These are phyloP conservation scores for Sutorius eximius DNA, from an alignment of 1,284 basidiomycete genomes.

Conservation along the genomic window DNA sequence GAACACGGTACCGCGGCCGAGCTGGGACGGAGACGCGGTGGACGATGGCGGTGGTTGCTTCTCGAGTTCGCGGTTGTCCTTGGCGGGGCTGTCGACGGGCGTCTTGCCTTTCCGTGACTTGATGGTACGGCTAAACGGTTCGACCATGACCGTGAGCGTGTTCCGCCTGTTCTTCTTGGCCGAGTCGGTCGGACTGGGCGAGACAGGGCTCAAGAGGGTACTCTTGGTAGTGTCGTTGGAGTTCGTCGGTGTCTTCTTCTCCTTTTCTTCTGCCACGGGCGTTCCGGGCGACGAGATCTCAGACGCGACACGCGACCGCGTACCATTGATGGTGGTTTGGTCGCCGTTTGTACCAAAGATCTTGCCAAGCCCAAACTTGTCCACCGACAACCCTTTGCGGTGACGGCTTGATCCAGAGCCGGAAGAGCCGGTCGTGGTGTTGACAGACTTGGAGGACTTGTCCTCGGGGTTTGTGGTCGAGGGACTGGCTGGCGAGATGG, in stretches of 20 bases:
- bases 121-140: conserved; percentile 64
- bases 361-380: conserved; percentile 73
- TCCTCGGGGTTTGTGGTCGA: conserved; percentile 42
- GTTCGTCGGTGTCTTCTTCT: conserved; percentile 17
- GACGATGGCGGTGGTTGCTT: conserved; percentile 34
- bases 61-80: conserved; percentile 34
- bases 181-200: conserved; percentile 30
- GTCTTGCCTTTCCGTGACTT: conserved; percentile 47
- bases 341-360: conserved; percentile 48
- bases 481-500: conserved; percentile 51
- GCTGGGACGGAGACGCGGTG: conserved; percentile 30
- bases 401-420: conserved; percentile 51
- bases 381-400: conserved; percentile 64
- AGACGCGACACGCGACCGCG: conserved; percentile 42
- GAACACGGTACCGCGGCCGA: conserved; percentile 27
- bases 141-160: conserved; percentile 81
- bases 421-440: conserved; percentile 36
- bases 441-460: conserved; percentile 35
- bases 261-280: conserved; percentile 27
- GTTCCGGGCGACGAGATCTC: conserved; percentile 37
- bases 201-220: conserved; percentile 37
- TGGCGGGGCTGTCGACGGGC: conserved; percentile 40
- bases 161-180: conserved; percentile 67
- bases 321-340: conserved; percentile 25
- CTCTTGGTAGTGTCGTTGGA: conserved; percentile 24